Base-by-base conservation (phyloP, 208 protist genomes). In the Leishmania tropica region DNA sequence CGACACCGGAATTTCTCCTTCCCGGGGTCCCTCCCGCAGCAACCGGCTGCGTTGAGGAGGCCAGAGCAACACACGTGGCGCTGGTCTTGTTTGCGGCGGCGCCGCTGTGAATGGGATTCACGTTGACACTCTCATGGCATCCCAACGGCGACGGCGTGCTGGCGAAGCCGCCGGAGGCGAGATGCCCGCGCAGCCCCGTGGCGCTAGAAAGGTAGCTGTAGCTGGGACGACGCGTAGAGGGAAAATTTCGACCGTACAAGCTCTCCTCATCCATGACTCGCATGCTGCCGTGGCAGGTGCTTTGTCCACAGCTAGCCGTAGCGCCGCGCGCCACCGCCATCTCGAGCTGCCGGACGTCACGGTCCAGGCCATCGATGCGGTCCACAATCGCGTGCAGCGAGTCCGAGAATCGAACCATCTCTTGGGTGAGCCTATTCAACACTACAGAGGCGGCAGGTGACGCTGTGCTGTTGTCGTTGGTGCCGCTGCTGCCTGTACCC, bases 321-420 rank as follows among this genome's bases (percentile, higher is more conserved):
- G 37, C 19, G 10, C 72, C 47, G 42, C 76, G 82, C 45, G 60
- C 72, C 0, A 81, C 56, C 40, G 72, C 75, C 6, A 64, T 54
- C 19, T 93, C 87, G 42, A 93, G 78, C 31, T 77, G 76, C 2
- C 85, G 83, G 60, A 94, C 58, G 53, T 88, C 83, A 6, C 85
- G 79, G 31, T 92, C 89, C 51, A 92, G 79, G 8, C 71, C 71
- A 54, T 90, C 87, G 40, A 92, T 53, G 21, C 81, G 88, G 15
- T n/a, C 40, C 13, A 68, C 64, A 40, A 93, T 80, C 37, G 84
- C 76, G 40, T 84, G 70, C 10, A 96, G 56, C 35, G 72, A 70
- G 31, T 94, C 89, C 62, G 91, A 87, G 2, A 90, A 28, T n/a
- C 62, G 79, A n/a, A 77, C 68, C 64, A 96, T 76, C 31, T 88